These are phyloP conservation scores for Pestalotiopsis sp. DNA, from an alignment of 2,329 filamentous ascomycete species.

Conservation along the genomic window DNA sequence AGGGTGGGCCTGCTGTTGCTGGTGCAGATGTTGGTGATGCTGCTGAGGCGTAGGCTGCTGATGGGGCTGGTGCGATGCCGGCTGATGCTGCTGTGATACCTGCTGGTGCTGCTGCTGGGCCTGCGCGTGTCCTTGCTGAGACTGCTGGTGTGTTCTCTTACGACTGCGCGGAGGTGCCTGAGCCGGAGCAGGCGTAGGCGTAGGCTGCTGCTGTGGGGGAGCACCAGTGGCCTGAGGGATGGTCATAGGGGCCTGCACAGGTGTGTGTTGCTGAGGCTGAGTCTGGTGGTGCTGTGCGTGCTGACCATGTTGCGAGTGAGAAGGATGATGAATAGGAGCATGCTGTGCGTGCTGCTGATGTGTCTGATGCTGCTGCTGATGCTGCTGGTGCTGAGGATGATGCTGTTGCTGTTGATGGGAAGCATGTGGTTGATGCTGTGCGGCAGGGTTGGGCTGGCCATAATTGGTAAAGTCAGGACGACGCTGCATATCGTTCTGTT, in stretches of 20 bases:
- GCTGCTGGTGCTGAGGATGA: conserved; percentile 34
- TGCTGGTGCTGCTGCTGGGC: conserved; percentile 25
- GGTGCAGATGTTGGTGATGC: conserved; percentile 25
- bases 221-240: conserved; percentile 33
- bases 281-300: conserved; percentile 28
- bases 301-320: conserved; percentile 29
- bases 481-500: conserved; percentile 47
- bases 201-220: conserved; percentile 36
- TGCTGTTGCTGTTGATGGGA: conserved; percentile 34
- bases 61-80: conserved; percentile 26
- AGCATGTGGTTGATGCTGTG: conserved; percentile 36
- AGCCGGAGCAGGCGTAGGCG: conserved; percentile 34
- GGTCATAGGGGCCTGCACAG: conserved; percentile 38
- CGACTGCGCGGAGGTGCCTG: conserved; percentile 30
- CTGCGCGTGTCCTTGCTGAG: conserved; percentile 24
- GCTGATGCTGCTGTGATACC: conserved; percentile 26
- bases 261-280: conserved; percentile 34
- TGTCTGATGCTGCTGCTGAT: conserved; percentile 23
- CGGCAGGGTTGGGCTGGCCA: conserved; percentile 30
- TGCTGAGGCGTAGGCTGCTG: conserved; percentile 31
- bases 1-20: conserved; percentile 32
- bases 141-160: conserved; percentile 32
- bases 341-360: conserved; percentile 39
- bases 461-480: conserved; percentile 44
- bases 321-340: conserved; percentile 22